Evolutionary conservation across 805 yeast genomes (phyloP).

Genomic region (Clavispora santaluciae): DNA sequence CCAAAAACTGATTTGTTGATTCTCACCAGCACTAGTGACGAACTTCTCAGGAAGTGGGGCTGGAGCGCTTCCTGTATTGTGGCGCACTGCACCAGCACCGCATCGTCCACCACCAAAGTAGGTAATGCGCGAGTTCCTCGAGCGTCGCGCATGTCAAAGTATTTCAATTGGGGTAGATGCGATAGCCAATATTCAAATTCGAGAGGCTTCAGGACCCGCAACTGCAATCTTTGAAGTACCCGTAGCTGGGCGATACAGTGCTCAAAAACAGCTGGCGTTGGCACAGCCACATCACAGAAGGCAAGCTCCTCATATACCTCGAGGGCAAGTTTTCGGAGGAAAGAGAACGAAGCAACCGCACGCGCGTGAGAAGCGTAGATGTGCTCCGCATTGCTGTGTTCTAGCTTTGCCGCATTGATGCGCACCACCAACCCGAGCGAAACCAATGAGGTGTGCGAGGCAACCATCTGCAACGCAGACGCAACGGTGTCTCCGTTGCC

Average conservation of each 20-base stretch:
- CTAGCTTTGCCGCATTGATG: background rate
- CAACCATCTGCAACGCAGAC: slow-evolving; percentile 22
- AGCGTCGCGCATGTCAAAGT: background rate
- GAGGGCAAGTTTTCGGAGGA: background rate
- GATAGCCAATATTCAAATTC: background rate
- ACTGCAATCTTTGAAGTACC: background rate
- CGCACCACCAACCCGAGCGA: background rate
- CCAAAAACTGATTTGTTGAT: background rate
- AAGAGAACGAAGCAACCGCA: background rate
- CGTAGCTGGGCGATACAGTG: background rate
- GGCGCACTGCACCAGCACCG: background rate
- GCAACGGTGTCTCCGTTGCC: slow-evolving; percentile 38
- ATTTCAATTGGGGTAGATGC: background rate
- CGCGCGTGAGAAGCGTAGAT: background rate
- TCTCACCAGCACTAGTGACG: background rate
- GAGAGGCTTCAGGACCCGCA: background rate
- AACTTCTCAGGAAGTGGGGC: background rate
- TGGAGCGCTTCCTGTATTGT: background rate
- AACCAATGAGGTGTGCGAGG: background rate
- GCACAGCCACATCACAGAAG: background rate
- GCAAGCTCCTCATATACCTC: background rate
- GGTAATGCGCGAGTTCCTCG: background rate
- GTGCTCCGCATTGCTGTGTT: background rate
- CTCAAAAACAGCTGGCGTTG: background rate
- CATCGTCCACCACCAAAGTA: background rate